A percentile compares a stretch with the other conserved stretches of the same genome.
Evolutionary conservation across 768 basidiomycete species (phyloP).

Genomic region (Tricholoma hemisulphureum): DNA sequence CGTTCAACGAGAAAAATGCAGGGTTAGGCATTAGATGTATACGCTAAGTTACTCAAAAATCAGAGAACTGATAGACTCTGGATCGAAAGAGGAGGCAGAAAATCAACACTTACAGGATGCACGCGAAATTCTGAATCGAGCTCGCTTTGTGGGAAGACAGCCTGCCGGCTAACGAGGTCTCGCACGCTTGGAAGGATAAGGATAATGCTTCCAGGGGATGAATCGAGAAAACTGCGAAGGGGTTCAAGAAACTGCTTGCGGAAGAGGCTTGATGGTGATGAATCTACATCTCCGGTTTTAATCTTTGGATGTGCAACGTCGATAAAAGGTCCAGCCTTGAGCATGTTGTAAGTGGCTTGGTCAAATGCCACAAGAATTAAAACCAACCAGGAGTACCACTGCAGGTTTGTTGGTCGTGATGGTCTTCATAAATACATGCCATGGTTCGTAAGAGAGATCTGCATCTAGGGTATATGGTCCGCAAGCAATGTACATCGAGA

Average conservation of each 20-base stretch:
- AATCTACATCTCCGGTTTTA: conserved; percentile 69
- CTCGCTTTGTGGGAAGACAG: conserved; percentile 82
- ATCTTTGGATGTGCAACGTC: conserved; percentile 75
- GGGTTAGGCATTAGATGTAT: conserved; percentile 87
- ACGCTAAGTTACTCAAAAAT: conserved; percentile 43
- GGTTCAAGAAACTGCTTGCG: conserved; percentile 55
- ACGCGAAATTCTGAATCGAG: conserved; percentile 40
- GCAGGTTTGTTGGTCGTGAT: conserved; percentile 66
- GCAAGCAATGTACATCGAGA: conserved; percentile 70
- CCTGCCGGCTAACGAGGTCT: conserved; percentile 77
- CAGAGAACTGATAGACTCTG: neutral
- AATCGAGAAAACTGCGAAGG: conserved; percentile 54
- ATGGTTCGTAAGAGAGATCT: conserved; percentile 74
- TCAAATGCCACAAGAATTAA: neutral
- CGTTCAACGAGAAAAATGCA: conserved; percentile 80
- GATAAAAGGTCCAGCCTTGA: conserved; percentile 88
- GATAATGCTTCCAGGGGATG: conserved; percentile 67
- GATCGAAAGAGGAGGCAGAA: neutral
- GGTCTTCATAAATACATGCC: conserved; percentile 60
- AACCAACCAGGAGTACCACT: conserved; percentile 69
- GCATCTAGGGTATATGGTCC: conserved; percentile 86
- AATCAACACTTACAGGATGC: conserved; percentile 49
- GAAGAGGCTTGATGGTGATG: conserved; percentile 68
- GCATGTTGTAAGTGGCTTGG: neutral
- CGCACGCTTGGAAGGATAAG: conserved; percentile 80